phyloP scores from a whole-genome alignment of 2,329 filamentous ascomycete genomes.

The Colletotrichum sp. region DNA sequence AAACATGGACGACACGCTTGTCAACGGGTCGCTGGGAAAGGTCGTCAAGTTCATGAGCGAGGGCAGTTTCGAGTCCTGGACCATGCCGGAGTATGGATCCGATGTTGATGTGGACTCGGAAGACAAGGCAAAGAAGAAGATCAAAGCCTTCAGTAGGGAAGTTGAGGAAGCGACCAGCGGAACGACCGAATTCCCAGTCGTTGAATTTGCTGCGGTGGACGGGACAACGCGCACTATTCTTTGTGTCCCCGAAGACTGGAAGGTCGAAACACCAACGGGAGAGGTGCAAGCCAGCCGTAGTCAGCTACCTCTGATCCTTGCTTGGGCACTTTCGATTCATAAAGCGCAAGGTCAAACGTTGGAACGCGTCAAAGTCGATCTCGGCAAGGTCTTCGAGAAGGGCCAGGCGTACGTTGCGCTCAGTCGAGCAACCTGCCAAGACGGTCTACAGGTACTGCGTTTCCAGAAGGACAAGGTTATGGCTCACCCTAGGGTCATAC shows the following conservation, averaged over 20 bases:
- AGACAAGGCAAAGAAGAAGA: constrained; percentile 58
- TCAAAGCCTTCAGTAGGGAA: constrained; percentile 55
- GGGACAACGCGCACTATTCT: constrained; percentile 79
- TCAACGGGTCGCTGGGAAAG: constrained; percentile 92
- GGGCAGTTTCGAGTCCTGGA: constrained; percentile 39
- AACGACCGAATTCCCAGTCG: constrained; percentile 73
- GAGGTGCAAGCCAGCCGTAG: constrained; percentile 88
- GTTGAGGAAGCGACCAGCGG: constrained; percentile 42
- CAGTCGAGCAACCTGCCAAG: constrained; percentile 87
- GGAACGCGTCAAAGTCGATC: constrained; percentile 91
- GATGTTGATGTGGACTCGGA: constrained; percentile 47
- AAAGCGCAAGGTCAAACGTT: constrained; percentile 97
- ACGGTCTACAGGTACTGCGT: constrained; percentile 83
- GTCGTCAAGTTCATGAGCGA: constrained; percentile 77
- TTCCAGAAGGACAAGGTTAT: constrained; percentile 93
- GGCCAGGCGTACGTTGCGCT: constrained; percentile 97
- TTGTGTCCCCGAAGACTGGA: constrained; percentile 90
- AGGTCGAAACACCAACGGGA: constrained; percentile 93
- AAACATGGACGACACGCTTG: constrained; percentile 91
- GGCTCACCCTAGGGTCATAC: constrained; percentile 85
- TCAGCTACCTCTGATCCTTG: constrained; percentile 87
- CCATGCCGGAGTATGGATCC: constrained; percentile 39
- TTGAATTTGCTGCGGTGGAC: constrained; percentile 82
- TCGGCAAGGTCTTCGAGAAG: constrained; percentile 93
- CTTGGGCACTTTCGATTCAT: constrained; percentile 97